Conservation (phyloP, 78 protist genomes). For the Polysphondylium violaceum region DNA sequence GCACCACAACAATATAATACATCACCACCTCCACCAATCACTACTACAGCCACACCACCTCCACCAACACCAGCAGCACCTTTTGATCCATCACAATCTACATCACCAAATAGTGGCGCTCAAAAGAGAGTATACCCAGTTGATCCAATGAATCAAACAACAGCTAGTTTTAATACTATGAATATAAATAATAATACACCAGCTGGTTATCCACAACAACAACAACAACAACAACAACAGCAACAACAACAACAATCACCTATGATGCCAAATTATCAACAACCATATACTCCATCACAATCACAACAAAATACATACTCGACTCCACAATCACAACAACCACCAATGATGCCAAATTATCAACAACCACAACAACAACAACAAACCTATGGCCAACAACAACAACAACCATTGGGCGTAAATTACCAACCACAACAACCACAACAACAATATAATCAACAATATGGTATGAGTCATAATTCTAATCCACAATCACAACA, state of each 20-base stretch:
- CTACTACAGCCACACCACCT: neutral
- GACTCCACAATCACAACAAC: neutral
- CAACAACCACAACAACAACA: neutral
- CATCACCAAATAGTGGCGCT: neutral
- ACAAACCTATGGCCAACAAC: neutral
- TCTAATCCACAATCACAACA: conserved; percentile 23
- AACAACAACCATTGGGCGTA: neutral
- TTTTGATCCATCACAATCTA: neutral
- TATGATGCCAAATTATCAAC: neutral
- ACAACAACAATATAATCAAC: conserved; percentile 25
- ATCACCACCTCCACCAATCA: conserved; percentile 3
- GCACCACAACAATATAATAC: conserved; percentile 6
- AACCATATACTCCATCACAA: neutral
- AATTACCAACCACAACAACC: conserved; percentile 10
- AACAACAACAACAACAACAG: neutral
- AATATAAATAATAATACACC: neutral
- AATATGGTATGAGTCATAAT: neutral
- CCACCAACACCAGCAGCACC: neutral
- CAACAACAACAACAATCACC: neutral
- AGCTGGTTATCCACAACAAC: neutral
- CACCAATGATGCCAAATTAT: too few relatives aligned
- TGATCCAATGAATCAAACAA: conserved; percentile 33
- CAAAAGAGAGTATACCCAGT: conserved; percentile 59
- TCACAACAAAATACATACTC: neutral
- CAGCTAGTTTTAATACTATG: conserved; percentile 10